Evolutionary conservation across 2,329 filamentous ascomycete species (phyloP).

Genomic region (Aureobasidium leucospermi): DNA sequence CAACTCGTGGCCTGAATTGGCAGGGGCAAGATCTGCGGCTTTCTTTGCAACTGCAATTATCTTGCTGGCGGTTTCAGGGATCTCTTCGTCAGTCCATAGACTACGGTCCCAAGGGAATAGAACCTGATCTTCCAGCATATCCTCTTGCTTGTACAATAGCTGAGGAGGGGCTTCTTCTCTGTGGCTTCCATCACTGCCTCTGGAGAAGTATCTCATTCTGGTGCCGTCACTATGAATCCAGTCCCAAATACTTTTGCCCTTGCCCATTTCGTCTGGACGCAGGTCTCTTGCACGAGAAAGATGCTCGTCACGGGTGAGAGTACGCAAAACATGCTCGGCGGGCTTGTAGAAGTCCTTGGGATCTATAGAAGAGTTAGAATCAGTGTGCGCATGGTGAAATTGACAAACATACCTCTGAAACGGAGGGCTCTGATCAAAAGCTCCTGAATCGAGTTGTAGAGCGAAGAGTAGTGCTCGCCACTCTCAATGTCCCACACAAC

Average conservation of each 20-base stretch:
- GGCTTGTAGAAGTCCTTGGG: constrained; percentile 28
- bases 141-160: constrained; percentile 33
- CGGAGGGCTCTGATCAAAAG: constrained; percentile 33
- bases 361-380: background rate
- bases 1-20: background rate
- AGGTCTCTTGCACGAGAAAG: constrained; percentile 31
- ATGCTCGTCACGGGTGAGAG: constrained; percentile 29
- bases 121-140: constrained; percentile 35
- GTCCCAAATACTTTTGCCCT: constrained; percentile 29
- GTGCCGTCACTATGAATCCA: constrained; percentile 19
- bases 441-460: constrained; percentile 20
- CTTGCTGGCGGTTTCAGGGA: constrained; percentile 2
- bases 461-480: constrained; percentile 24
- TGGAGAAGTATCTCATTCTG: constrained; percentile 16
- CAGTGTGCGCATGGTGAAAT: background rate
- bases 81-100: constrained; percentile 2
- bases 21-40: background rate
- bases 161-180: constrained; percentile 18
- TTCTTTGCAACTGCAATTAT: constrained; percentile 9
- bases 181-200: constrained; percentile 12
- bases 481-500: constrained; percentile 35
- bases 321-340: constrained; percentile 30
- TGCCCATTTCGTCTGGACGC: constrained; percentile 25
- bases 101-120: constrained; percentile 31
- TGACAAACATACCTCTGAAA: constrained; percentile 15